Percentiles rank a stretch among this genome's conserved stretches.
Evolutionary conservation across 441 rosid genomes (phyloP).

Genomic region (Mallotus repandus): DNA sequence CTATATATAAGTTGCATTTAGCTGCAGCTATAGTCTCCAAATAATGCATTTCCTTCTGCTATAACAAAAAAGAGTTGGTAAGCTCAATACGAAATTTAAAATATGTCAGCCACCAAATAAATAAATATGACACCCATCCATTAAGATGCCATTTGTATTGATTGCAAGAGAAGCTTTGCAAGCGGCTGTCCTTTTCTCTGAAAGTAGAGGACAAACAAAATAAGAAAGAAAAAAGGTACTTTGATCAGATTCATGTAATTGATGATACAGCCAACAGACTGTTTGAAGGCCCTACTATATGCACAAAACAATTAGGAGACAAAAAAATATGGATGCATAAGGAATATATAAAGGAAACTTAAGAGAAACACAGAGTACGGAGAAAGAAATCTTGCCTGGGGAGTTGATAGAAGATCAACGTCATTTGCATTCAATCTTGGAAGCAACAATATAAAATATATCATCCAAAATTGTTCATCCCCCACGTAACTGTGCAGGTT

Average conservation of each 20-base stretch:
- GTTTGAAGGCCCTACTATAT: not conserved
- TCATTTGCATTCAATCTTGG: conserved; percentile 59
- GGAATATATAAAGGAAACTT: not conserved
- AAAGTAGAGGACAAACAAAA: not conserved
- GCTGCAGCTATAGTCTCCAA: not conserved
- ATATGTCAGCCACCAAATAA: not conserved
- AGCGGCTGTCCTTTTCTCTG: not conserved
- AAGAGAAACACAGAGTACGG: not conserved
- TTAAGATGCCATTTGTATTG: not conserved
- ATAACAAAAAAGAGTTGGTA: not conserved
- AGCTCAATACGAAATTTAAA: not conserved
- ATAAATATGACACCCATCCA: not conserved
- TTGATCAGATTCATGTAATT: not conserved
- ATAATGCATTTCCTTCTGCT: not conserved
- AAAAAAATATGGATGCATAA: not conserved
- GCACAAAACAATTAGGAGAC: not conserved
- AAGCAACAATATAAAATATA: conserved; percentile 68
- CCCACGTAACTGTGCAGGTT: conserved; percentile 39
- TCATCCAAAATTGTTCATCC: conserved; percentile 62
- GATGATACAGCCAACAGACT: not conserved
- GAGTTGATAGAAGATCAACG: conserved; percentile 54
- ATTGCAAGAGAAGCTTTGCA: not conserved
- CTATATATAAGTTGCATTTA: not conserved
- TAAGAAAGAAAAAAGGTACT: not conserved
- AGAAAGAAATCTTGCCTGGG: conserved; percentile 42